Base-by-base conservation (phyloP, 805 yeast species). In the Priceomyces medius region DNA sequence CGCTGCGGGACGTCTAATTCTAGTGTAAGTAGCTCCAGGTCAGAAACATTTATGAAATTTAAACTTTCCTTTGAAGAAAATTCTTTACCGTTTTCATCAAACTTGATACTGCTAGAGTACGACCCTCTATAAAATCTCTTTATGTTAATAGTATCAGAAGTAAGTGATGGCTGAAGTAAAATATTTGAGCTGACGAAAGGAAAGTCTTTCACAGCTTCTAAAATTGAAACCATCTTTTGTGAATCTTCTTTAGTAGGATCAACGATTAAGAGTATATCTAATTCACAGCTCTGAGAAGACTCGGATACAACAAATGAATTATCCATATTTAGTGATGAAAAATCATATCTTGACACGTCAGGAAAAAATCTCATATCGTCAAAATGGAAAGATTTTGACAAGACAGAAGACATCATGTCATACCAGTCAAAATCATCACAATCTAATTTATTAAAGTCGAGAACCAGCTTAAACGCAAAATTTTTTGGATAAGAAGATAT, bases 211-310 rank as follows among this genome's bases (percentile, higher is more conserved):
- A 83, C 47, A 0, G 76, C 49, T 3, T 58, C 50, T 3, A 62
- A 54, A 13, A 85, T 56, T 0, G 83, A 64, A 0, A 84, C 50
- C 7, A 80, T 53, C 37, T 76, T 77, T 53, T 88, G 98, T 0
- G 95, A 76, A 12, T 65, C 52, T 49, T 85, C 90, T 44, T 77
- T 76, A 2, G 80, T 59, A 1, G 98, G 97, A 56, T 93, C 89
- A 29, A 87, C 53, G 1, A 85, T 61, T 0, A 85, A 65, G 3
- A 77, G 59, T 3, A 89, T 53, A 45, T 84, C 84, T 16, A 88
- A 56, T 13, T 63, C 59, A 23, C 74, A 69, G 2, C 55, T 42
- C 0, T 49, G 44, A 6, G 48, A 44, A 45, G 50, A 46, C 7
- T 50, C 53, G 0, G 46, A 33, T 9, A 66, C 41, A 26, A 51